These are phyloP conservation scores for Chondrus crispus DNA, from an alignment of 23 red algal species.

Conservation along the genomic window DNA sequence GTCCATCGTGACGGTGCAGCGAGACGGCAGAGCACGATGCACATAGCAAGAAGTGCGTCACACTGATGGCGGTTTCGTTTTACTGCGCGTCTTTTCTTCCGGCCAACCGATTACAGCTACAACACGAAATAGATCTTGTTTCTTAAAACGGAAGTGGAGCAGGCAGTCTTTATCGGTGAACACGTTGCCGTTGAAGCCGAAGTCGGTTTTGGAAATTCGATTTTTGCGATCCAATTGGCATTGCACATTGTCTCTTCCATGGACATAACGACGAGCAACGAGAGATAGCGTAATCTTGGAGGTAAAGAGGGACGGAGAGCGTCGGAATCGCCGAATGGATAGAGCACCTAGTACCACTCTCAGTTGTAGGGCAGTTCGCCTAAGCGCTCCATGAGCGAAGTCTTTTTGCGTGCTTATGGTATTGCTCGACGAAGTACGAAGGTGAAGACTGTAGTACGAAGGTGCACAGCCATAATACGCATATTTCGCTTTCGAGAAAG, in stretches of 20 bases:
- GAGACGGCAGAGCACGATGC: neutral
- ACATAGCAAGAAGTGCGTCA: neutral
- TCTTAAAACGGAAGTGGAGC: neutral
- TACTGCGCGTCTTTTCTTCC: neutral
- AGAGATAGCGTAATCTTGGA: too few relatives aligned
- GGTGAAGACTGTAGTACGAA: too few relatives aligned
- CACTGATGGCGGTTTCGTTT: neutral
- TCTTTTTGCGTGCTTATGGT: too few relatives aligned
- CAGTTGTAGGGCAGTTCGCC: too few relatives aligned
- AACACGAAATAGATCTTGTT: neutral
- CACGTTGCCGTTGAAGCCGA: neutral
- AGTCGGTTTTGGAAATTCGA: neutral
- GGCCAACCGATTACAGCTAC: neutral
- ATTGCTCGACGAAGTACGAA: too few relatives aligned
- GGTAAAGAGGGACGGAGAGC: too few relatives aligned
- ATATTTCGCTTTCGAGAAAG: too few relatives aligned
- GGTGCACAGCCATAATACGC: too few relatives aligned
- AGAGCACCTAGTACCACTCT: too few relatives aligned
- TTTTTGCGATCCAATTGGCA: neutral
- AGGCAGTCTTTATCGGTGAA: slow-evolving; percentile 1
- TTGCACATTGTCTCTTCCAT: neutral
- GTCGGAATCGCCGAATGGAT: too few relatives aligned
- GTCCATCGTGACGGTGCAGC: neutral
- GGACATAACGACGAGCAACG: too few relatives aligned
- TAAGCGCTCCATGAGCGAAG: too few relatives aligned